These are phyloP conservation scores for Suillus plorans DNA, from an alignment of 768 basidiomycete species.

Conservation along the genomic window DNA sequence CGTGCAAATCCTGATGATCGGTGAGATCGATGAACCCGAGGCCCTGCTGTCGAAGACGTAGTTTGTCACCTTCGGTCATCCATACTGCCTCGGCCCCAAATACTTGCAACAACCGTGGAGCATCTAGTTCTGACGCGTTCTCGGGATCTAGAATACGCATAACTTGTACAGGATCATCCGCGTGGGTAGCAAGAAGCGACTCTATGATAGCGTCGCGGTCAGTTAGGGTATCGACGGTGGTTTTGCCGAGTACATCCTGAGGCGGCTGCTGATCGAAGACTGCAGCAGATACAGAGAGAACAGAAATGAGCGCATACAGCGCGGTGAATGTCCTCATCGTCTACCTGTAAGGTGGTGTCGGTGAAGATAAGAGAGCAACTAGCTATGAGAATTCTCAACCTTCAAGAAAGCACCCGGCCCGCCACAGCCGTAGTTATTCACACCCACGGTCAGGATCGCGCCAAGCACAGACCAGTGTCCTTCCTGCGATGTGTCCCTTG, in stretches of 20 bases:
- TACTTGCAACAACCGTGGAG: conserved; percentile 18
- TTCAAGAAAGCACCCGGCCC: neutral
- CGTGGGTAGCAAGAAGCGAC: conserved; percentile 12
- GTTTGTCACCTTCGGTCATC: conserved; percentile 21
- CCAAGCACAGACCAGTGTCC: neutral
- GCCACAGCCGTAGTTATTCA: neutral
- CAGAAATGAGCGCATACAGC: neutral
- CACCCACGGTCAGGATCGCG: neutral
- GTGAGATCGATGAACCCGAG: conserved; percentile 16
- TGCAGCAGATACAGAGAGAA: neutral
- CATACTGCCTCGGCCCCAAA: conserved; percentile 14
- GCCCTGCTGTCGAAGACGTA: conserved; percentile 13
- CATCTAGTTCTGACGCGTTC: conserved; percentile 16
- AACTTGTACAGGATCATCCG: conserved; percentile 17
- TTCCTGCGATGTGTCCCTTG: neutral
- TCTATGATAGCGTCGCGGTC: conserved; percentile 6
- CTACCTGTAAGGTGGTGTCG: no score
- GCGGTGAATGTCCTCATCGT: neutral
- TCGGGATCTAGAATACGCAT: conserved; percentile 16
- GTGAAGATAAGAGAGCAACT: neutral
- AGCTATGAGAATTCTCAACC: neutral
- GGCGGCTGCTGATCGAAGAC: neutral
- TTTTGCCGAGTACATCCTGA: neutral
- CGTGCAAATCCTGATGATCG: conserved; percentile 5
- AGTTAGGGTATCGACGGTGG: neutral